Percentiles rank a stretch among this genome's conserved stretches.
Evolutionary conservation across 1,284 basidiomycete species (phyloP).

Genomic region (Sporisorium iseilematis-ciliati): DNA sequence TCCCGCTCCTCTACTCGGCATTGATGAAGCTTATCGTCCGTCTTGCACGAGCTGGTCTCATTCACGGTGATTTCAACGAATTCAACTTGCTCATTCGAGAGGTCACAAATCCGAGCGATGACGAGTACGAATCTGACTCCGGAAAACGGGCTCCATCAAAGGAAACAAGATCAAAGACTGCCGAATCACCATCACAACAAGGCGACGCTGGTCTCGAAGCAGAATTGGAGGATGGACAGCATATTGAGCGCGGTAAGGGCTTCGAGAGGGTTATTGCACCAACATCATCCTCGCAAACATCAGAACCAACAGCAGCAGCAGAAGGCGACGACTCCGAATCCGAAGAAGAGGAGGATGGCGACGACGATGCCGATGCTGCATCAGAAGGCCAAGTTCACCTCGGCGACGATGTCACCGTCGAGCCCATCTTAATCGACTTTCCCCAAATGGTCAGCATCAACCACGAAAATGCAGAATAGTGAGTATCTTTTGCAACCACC

Average conservation of each 20-base stretch:
- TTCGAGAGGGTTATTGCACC: conserved; percentile 56
- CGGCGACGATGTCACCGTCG: conserved; percentile 79
- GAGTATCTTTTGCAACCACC: conserved; percentile 66
- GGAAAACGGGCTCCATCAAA: conserved; percentile 18
- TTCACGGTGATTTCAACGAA: conserved; percentile 99
- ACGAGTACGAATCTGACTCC: conserved; percentile 31
- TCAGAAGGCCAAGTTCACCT: conserved; percentile 78
- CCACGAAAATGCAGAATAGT: conserved; percentile 97
- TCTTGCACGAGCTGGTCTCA: conserved; percentile 90
- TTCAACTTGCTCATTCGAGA: conserved; percentile 94
- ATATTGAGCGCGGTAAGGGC: conserved; percentile 60
- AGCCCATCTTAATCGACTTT: conserved; percentile 96
- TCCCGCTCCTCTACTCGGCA: conserved; percentile 88
- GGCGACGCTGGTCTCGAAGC: conserved; percentile 11
- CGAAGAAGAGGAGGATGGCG: conserved; percentile 40
- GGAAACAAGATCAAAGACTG: conserved; percentile 15
- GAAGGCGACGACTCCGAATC: conserved; percentile 34
- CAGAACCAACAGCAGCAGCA: conserved; percentile 14
- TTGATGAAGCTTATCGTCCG: conserved; percentile 97
- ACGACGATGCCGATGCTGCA: conserved; percentile 75
- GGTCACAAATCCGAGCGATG: conserved; percentile 32
- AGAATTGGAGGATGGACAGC: conserved; percentile 27
- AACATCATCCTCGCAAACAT: conserved; percentile 18
- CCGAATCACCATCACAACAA: neutral
- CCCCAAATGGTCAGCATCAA: conserved; percentile 99